These are phyloP conservation scores for Penicillium thymicola DNA, from an alignment of 2,329 filamentous ascomycete species.

Conservation along the genomic window DNA sequence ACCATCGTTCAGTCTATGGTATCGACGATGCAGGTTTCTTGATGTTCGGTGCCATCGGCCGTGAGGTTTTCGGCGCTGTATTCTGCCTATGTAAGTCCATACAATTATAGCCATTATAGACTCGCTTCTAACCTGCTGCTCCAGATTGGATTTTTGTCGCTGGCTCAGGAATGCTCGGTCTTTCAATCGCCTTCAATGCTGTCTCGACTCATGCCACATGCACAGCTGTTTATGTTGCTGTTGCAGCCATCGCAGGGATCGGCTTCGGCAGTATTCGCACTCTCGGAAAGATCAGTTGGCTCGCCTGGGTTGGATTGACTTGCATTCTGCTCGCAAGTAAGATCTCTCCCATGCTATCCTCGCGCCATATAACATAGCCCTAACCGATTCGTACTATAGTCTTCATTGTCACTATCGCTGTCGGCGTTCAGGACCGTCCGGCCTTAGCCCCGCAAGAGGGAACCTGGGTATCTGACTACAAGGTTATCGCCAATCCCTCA, in stretches of 20 bases:
- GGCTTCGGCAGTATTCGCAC: constrained; percentile 34
- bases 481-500: constrained; percentile 18
- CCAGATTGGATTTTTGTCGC: constrained; percentile 36
- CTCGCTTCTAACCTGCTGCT: not conserved
- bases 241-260: constrained; percentile 21
- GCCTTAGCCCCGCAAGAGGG: constrained; percentile 30
- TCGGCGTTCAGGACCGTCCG: constrained; percentile 36
- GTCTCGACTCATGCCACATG: constrained; percentile 36
- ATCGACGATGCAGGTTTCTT: constrained; percentile 57
- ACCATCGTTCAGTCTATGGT: constrained; percentile 55
- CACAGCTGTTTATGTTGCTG: constrained; percentile 25
- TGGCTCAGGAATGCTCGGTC: constrained; percentile 44
- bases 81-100: constrained; percentile 8
- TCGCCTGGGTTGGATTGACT: constrained; percentile 32
- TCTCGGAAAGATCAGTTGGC: constrained; percentile 32
- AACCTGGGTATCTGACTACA: constrained; percentile 28
- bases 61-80: constrained; percentile 43
- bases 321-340: constrained; percentile 18
- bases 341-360: constrained; percentile 7
- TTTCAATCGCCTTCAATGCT: constrained; percentile 42
- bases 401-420: constrained; percentile 25
- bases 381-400: constrained; percentile 10
- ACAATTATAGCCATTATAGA: too few relatives aligned
- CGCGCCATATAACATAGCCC: not conserved
- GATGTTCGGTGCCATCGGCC: constrained; percentile 52